These are phyloP conservation scores for Colletotrichum sp. DNA, from an alignment of 2,329 filamentous ascomycete genomes.

Conservation along the genomic window DNA sequence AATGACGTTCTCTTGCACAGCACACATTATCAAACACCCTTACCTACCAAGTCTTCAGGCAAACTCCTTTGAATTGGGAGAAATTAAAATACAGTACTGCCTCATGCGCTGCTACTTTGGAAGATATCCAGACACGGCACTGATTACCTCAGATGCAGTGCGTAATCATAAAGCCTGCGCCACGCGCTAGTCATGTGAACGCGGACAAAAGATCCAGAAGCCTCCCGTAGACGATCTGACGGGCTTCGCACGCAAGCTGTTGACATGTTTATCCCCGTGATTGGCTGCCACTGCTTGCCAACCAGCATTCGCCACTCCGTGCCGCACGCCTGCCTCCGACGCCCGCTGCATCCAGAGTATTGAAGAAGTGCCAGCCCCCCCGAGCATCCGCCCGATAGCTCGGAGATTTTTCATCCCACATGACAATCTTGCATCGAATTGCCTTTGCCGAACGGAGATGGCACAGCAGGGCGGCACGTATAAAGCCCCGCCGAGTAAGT, in stretches of 20 bases:
- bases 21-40: neutral
- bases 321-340: neutral
- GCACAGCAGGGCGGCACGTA: neutral
- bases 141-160: neutral
- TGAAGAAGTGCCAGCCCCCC: neutral
- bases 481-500: neutral
- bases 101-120: rapidly evolving
- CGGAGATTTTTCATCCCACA: neutral
- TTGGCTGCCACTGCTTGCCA: neutral
- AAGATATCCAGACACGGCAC: rapidly evolving
- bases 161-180: neutral
- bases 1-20: no score
- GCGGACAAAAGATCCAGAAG: neutral
- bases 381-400: neutral
- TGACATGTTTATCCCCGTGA: neutral
- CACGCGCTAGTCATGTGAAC: neutral
- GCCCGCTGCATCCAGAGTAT: neutral
- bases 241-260: neutral
- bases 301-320: neutral
- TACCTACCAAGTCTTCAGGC: neutral
- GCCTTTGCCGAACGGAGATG: neutral
- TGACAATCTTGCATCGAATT: neutral
- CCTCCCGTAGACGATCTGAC: neutral
- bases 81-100: neutral
- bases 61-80: neutral